Evolutionary conservation across 257 asterid genomes (phyloP).

Genomic region (Solanum pinnatisectum): DNA sequence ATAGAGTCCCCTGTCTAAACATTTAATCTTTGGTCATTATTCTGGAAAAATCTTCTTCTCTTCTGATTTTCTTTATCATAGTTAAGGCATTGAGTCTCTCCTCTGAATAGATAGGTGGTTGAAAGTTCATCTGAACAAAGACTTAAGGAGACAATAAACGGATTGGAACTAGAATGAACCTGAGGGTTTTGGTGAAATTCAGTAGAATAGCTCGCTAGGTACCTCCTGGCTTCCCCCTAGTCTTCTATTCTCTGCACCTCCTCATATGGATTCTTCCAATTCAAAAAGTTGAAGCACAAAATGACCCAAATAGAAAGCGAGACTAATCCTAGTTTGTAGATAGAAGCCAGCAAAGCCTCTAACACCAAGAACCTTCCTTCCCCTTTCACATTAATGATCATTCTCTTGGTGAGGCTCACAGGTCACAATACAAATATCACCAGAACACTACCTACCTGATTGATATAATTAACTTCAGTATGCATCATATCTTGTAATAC

Average conservation of each 20-base stretch:
- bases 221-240: background rate
- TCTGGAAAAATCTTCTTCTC: background rate
- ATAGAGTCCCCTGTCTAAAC: background rate
- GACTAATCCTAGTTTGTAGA: background rate
- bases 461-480: background rate
- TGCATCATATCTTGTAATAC: background rate
- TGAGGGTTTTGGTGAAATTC: background rate
- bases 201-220: background rate
- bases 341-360: background rate
- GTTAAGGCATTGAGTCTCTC: background rate
- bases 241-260: background rate
- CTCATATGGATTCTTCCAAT: background rate
- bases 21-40: background rate
- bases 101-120: background rate
- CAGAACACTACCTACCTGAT: background rate
- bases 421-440: background rate
- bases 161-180: background rate
- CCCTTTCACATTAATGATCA: background rate
- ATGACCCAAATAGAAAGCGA: background rate
- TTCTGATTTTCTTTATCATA: background rate
- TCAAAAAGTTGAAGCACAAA: background rate
- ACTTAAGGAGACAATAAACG: background rate
- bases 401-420: background rate
- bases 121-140: background rate
- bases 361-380: background rate